Conservation (phyloP, 2,329 filamentous ascomycete species). For the Fusarium sarcochroum region DNA sequence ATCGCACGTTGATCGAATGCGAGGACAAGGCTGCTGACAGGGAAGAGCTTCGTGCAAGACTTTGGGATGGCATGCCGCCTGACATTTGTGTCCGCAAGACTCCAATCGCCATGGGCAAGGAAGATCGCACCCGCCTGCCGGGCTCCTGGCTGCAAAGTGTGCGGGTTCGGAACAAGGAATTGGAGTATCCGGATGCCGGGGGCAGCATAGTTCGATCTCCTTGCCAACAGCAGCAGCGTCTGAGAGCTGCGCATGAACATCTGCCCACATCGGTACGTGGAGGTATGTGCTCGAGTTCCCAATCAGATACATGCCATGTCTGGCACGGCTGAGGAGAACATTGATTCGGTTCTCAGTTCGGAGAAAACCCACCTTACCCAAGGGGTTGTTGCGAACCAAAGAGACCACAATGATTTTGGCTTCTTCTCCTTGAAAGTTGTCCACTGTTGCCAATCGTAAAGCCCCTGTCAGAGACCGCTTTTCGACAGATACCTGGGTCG, state of each 20-base stretch:
- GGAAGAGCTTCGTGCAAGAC: constrained; percentile 60
- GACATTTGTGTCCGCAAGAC: constrained; percentile 62
- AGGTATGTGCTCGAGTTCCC: constrained; percentile 72
- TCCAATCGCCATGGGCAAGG: constrained; percentile 62
- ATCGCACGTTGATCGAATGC: constrained; percentile 57
- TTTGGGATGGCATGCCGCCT: constrained; percentile 61
- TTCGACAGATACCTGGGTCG: constrained; percentile 1
- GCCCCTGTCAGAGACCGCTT: constrained; percentile 60
- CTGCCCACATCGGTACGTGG: constrained; percentile 68
- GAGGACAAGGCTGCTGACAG: constrained; percentile 61
- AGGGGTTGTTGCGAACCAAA: constrained; percentile 76
- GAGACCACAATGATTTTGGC: constrained; percentile 79
- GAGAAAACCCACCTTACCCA: constrained; percentile 74
- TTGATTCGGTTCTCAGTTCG: constrained; percentile 77
- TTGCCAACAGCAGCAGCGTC: constrained; percentile 60
- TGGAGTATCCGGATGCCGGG: constrained; percentile 66
- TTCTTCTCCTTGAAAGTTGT: constrained; percentile 86
- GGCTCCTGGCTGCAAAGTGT: constrained; percentile 67
- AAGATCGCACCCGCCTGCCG: constrained; percentile 72
- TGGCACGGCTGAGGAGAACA: constrained; percentile 74
- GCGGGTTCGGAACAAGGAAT: constrained; percentile 66
- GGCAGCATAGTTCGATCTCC: constrained; percentile 67
- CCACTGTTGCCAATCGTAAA: constrained; percentile 74
- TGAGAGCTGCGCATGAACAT: constrained; percentile 23
- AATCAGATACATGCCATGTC: constrained; percentile 78